These are phyloP conservation scores for Hypholoma fasciculare DNA, from an alignment of 768 basidiomycete genomes.

Conservation along the genomic window DNA sequence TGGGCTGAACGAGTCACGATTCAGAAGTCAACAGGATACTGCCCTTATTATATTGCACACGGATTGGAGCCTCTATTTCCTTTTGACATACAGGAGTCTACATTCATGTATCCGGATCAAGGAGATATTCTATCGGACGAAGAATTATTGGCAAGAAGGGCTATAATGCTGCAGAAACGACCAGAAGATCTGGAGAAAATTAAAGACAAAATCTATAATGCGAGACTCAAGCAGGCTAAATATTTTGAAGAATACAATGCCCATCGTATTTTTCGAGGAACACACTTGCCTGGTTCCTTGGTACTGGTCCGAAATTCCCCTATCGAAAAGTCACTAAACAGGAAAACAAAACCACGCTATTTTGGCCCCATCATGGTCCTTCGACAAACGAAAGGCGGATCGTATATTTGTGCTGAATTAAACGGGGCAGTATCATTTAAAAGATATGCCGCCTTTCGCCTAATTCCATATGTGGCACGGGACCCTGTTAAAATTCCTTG, in stretches of 20 bases:
- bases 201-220: neutral
- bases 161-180: slow-evolving; percentile 9
- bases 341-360: no score
- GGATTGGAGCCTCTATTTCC: slow-evolving; percentile 29
- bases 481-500: neutral
- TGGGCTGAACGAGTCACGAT: slow-evolving; percentile 32
- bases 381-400: neutral
- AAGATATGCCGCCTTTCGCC: neutral
- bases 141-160: slow-evolving; percentile 13
- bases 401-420: neutral
- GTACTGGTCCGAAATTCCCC: neutral
- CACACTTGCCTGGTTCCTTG: neutral
- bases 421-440: neutral
- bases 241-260: neutral
- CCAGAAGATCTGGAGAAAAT: slow-evolving; percentile 10
- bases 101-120: slow-evolving; percentile 7
- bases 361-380: neutral
- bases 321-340: neutral
- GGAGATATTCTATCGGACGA: neutral
- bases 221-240: neutral
- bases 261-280: neutral
- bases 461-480: neutral
- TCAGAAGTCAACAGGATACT: slow-evolving; percentile 27
- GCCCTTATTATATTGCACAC: slow-evolving; percentile 31
- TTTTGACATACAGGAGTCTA: slow-evolving; percentile 12